A percentile compares a stretch with the other conserved stretches of the same genome.
Conservation (phyloP, 2,329 filamentous ascomycete genomes). For the Fusarium paranaense region DNA sequence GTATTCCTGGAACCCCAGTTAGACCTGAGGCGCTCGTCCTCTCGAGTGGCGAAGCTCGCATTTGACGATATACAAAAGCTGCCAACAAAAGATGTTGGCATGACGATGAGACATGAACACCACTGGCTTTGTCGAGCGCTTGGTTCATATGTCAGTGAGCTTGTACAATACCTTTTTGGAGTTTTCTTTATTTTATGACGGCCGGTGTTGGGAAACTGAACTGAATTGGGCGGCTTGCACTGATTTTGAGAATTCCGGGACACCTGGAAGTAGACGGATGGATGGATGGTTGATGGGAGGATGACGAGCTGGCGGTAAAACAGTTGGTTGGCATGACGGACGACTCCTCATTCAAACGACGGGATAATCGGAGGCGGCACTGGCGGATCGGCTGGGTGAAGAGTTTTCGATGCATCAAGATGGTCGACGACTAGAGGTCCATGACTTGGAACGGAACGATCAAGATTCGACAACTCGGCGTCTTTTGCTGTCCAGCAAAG, state of each 20-base stretch:
- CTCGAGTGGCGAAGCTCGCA: slow-evolving; percentile 26
- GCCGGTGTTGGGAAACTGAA: slow-evolving; percentile 43
- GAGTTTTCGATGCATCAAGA: slow-evolving; percentile 28
- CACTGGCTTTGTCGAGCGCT: slow-evolving; percentile 35
- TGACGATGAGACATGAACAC: slow-evolving; percentile 38
- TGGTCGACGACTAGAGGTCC: slow-evolving; percentile 30
- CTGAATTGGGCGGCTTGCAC: slow-evolving; percentile 39
- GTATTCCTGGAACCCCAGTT: slow-evolving; percentile 69
- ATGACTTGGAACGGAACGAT: slow-evolving; percentile 19
- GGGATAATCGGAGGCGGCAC: slow-evolving; percentile 21
- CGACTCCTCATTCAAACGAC: not conserved
- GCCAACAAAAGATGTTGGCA: slow-evolving; percentile 29
- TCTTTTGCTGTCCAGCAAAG: slow-evolving; percentile 17
- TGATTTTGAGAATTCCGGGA: slow-evolving; percentile 35
- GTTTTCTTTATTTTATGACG: slow-evolving; percentile 36
- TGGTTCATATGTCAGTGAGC: slow-evolving; percentile 40
- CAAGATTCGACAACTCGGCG: slow-evolving; percentile 14
- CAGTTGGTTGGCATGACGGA: not conserved
- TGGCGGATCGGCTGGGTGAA: slow-evolving; percentile 12
- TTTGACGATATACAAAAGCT: slow-evolving; percentile 39
- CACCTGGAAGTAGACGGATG: slow-evolving; percentile 35
- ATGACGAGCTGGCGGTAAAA: slow-evolving; percentile 4
- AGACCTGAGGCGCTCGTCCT: slow-evolving; percentile 22
- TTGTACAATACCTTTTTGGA: slow-evolving; percentile 44
- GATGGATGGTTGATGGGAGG: not conserved